Base-by-base conservation (phyloP, 2,329 filamentous ascomycete species). In the Trichothecium sympodiale region DNA sequence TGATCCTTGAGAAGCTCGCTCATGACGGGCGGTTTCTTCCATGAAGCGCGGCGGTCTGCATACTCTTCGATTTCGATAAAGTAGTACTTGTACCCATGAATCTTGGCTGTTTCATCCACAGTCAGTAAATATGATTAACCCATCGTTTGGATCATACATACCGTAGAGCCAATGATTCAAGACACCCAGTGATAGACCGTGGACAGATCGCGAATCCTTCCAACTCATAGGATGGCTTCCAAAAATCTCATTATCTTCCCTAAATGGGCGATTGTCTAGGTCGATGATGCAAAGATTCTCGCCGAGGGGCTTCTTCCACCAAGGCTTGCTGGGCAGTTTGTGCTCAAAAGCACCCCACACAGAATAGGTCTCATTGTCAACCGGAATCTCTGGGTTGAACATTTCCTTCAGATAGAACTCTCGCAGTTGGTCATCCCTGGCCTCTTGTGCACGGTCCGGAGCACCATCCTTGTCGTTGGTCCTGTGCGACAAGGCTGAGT, bases 31-130 rank as follows among this genome's bases (percentile, higher is more conserved):
- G 62, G 59, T 50, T 65, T 65, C 51, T 63, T 61, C 62, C 62
- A 66, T 9, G 62, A 64, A n/a, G 56, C 54, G 20, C 62, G 60
- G 17, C 62, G 60, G 39, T 65, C 62, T 31, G 46, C 39, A 37
- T 52, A 60, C 12, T 52, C 48, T 8, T 57, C 55, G 25, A 56
- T 56, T 28, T 57, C 53, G 40, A 66, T 42, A 38, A 61, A 65
- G 49, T 64, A 64, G 53, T 66, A 65, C 45, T 60, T 60, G 54
- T 66, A 66, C 34, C 61, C 61, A 43, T 66, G 62, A 36, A 65
- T 61, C 41, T 56, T 58, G 46, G 61, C 60, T 62, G 40, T 23
- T 26, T 17, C 27, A 16, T 8, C 6, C 12, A 17, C 3, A n/a
- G 15, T n/a, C n/a, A n/a, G n/a, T n/a, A n/a, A n/a, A n/a, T n/a